Conservation (phyloP, 1,284 basidiomycete genomes). For the Papiliotrema laurentii region DNA sequence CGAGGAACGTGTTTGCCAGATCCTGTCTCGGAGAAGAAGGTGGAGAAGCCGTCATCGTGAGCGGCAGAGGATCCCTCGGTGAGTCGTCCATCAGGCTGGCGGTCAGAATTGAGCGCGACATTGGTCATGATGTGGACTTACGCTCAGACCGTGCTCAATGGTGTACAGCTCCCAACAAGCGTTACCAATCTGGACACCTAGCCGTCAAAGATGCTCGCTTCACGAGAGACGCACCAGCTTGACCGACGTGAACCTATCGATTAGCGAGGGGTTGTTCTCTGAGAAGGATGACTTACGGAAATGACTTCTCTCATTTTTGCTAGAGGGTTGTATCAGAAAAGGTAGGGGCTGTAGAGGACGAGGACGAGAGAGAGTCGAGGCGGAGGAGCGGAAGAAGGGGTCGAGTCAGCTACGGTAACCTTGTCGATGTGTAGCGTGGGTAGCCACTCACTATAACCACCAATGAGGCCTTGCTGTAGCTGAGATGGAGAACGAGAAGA, state of each 20-base stretch:
- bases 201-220: slow-evolving; percentile 1
- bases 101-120: neutral
- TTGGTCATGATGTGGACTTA: slow-evolving; percentile 51
- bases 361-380: neutral
- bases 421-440: neutral
- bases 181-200: slow-evolving; percentile 70
- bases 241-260: slow-evolving; percentile 47
- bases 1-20: slow-evolving; percentile 96
- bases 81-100: slow-evolving; percentile 80
- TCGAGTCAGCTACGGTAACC: neutral
- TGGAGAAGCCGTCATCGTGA: slow-evolving; percentile 89
- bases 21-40: slow-evolving; percentile 61
- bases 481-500: no score
- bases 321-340: neutral
- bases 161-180: slow-evolving; percentile 99
- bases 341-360: neutral
- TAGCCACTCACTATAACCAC: neutral
- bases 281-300: slow-evolving; percentile 33
- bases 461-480: no score
- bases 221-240: slow-evolving; percentile 41
- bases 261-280: neutral
- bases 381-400: neutral
- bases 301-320: slow-evolving; percentile 45
- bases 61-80: slow-evolving; percentile 66
- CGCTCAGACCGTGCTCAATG: slow-evolving; percentile 93